These are phyloP conservation scores for Cercospora nicotianae DNA, from an alignment of 2,329 filamentous ascomycete species.

Conservation along the genomic window DNA sequence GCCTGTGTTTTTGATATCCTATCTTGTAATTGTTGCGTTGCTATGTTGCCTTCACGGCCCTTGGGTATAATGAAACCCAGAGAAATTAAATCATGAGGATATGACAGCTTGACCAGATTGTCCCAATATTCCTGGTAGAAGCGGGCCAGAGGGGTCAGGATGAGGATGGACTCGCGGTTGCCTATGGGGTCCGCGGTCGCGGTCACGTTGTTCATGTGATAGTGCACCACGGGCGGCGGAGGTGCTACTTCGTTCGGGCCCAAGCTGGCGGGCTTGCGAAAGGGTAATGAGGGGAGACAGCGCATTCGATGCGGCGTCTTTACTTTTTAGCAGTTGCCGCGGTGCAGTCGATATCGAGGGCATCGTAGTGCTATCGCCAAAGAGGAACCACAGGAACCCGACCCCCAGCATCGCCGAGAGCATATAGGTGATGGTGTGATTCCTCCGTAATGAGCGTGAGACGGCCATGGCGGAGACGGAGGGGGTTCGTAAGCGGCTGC, in stretches of 20 bases:
- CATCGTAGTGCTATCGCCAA: constrained; percentile 60
- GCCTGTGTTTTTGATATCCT: constrained; percentile 84
- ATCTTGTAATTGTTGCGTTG: constrained; percentile 77
- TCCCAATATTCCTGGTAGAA: constrained; percentile 98
- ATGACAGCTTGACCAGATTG: constrained; percentile 78
- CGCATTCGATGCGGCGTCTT: constrained; percentile 63
- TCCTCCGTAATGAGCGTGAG: constrained; percentile 71
- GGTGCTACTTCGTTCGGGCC: constrained; percentile 54
- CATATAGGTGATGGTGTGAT: constrained; percentile 72
- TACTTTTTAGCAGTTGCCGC: constrained; percentile 53
- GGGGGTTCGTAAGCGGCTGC: constrained; percentile 11
- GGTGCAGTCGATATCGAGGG: constrained; percentile 52
- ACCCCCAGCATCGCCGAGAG: constrained; percentile 72
- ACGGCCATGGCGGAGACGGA: constrained; percentile 52
- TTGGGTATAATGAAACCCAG: constrained; percentile 95
- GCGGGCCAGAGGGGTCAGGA: constrained; percentile 86
- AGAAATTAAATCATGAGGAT: constrained; percentile 92
- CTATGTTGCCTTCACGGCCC: constrained; percentile 85
- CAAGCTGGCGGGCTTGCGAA: constrained; percentile 64
- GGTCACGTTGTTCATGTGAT: constrained; percentile 93
- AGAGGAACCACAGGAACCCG: constrained; percentile 53
- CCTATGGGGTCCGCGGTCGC: constrained; percentile 72
- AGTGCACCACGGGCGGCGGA: constrained; percentile 85
- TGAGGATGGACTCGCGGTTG: constrained; percentile 82
- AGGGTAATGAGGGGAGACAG: constrained; percentile 74